A percentile compares a stretch with the other conserved stretches of the same genome.
Evolutionary conservation across 2,329 filamentous ascomycete genomes (phyloP).

Genomic region (Ilyonectria sp.): DNA sequence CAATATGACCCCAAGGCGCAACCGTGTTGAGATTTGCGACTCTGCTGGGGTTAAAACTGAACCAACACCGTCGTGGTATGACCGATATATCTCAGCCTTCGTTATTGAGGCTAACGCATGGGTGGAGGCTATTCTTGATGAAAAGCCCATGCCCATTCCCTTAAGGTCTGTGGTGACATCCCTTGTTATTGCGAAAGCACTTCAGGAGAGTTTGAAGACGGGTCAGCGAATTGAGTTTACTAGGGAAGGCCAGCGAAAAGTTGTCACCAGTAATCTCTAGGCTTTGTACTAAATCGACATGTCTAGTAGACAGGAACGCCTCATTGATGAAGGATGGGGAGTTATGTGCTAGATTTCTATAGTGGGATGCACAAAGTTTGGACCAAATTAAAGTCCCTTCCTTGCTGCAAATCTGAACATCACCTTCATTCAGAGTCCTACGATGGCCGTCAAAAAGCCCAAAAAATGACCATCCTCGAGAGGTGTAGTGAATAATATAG

Average conservation of each 20-base stretch:
- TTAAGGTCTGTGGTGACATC: background rate
- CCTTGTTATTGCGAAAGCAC: background rate
- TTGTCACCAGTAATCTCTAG: background rate
- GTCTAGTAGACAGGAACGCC: background rate
- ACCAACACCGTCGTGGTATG: background rate
- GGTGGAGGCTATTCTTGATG: background rate
- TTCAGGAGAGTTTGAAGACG: background rate
- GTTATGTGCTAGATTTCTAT: too few species aligned
- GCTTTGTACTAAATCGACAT: too few species aligned
- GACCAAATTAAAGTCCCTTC: too few species aligned
- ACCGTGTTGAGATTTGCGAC: background rate
- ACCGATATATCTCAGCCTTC: background rate
- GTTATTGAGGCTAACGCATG: background rate
- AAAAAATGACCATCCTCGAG: too few species aligned
- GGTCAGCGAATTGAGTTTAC: background rate
- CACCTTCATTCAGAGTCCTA: too few species aligned
- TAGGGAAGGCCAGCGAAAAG: background rate
- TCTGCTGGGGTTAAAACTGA: background rate
- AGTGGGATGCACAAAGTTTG: too few species aligned
- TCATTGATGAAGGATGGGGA: background rate
- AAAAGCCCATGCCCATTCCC: background rate
- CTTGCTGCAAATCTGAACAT: too few species aligned
- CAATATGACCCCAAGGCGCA: background rate
- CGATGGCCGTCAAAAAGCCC: too few species aligned
- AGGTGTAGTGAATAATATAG: too few species aligned